Evolutionary conservation across 2,329 filamentous ascomycete genomes (phyloP).

Genomic region (Diaporthe nobilis): DNA sequence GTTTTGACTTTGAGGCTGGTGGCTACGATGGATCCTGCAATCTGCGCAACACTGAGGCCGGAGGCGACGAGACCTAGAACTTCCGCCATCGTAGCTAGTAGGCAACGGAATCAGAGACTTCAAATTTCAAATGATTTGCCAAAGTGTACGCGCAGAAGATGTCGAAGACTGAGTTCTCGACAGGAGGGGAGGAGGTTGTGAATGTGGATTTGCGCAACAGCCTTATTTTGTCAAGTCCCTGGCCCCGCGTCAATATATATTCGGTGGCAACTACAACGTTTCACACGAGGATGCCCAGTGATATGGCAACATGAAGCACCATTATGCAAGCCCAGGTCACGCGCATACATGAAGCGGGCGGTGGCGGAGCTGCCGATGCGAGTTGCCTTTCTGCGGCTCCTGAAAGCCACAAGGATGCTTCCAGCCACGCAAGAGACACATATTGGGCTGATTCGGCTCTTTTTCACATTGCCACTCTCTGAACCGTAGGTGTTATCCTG

Average conservation of each 20-base stretch:
- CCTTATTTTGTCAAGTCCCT: background rate
- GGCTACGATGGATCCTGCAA: background rate
- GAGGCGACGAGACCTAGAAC: background rate
- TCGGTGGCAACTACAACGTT: background rate
- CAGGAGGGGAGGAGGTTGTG: no score
- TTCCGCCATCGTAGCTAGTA: background rate
- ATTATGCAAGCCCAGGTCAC: background rate
- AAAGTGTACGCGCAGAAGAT: background rate
- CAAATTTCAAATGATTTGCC: rapidly evolving
- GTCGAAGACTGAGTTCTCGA: background rate
- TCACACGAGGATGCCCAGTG: background rate
- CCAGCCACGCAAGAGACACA: no score
- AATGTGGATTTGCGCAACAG: background rate
- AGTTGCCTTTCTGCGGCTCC: background rate
- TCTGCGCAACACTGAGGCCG: background rate
- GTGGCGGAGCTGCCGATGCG: background rate
- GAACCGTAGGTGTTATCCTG: background rate
- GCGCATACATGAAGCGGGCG: background rate
- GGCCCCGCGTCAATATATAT: background rate
- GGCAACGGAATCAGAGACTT: no score
- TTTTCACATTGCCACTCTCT: background rate
- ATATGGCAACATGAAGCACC: background rate
- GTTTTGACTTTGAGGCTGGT: background rate
- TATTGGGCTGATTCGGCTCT: no score
- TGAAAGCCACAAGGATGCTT: background rate